Evolutionary conservation across 805 yeast species (phyloP).

Genomic region (Candida fluviatilis): DNA sequence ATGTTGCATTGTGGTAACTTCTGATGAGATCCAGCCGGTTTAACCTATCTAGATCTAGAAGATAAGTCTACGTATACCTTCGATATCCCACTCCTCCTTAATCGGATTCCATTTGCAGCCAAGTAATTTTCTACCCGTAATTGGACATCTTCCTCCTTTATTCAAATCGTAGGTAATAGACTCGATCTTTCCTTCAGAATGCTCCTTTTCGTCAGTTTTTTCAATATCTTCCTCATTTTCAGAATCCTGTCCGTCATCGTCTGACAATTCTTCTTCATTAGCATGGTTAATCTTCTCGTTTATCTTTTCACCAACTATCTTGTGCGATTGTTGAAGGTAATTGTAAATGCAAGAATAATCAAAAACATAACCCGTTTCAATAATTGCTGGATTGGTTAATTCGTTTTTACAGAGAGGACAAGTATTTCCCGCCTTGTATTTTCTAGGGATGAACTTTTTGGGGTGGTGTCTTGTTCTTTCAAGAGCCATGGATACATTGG

Average conservation of each 20-base stretch:
- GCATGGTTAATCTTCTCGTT: slow-evolving; percentile 3
- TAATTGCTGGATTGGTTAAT: slow-evolving; percentile 74
- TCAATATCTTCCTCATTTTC: slow-evolving; percentile 13
- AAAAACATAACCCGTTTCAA: slow-evolving; percentile 89
- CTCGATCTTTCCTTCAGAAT: neutral
- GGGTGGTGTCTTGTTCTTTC: slow-evolving; percentile 4
- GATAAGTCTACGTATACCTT: slow-evolving; percentile 71
- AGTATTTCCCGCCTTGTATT: slow-evolving; percentile 25
- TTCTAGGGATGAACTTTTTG: slow-evolving; percentile 12
- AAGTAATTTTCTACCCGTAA: slow-evolving; percentile 66
- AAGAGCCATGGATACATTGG: slow-evolving; percentile 17
- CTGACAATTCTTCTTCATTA: slow-evolving; percentile 16
- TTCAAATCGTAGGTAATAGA: slow-evolving; percentile 21
- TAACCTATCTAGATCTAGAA: slow-evolving; percentile 39
- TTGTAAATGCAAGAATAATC: slow-evolving; percentile 83
- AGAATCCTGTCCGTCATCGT: slow-evolving; percentile 12
- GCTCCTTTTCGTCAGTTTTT: slow-evolving; percentile 7
- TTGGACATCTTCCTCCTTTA: slow-evolving; percentile 76
- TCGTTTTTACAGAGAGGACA: slow-evolving; percentile 71
- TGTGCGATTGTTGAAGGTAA: slow-evolving; percentile 49
- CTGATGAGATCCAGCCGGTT: neutral
- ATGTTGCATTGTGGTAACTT: no score
- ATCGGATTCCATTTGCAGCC: slow-evolving; percentile 66
- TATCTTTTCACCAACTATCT: slow-evolving; percentile 20
- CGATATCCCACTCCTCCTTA: slow-evolving; percentile 62